Evolutionary conservation across 2,329 filamentous ascomycete species (phyloP).

Genomic region (Polytolypa hystricis): DNA sequence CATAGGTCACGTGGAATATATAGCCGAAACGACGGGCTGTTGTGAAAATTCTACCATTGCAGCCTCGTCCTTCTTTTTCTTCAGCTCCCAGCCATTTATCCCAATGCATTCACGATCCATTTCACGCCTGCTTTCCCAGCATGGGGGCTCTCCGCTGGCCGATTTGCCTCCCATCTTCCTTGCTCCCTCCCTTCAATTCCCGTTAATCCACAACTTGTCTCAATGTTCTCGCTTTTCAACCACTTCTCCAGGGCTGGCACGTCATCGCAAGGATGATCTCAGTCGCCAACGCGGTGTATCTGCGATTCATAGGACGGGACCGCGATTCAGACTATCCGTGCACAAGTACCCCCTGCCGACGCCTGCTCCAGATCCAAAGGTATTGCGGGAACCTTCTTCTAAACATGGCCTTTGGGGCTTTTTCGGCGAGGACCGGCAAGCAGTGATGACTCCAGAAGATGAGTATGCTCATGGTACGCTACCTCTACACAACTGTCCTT

Average conservation of each 20-base stretch:
- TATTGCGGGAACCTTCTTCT: slow-evolving; percentile 45
- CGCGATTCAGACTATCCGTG: slow-evolving; percentile 62
- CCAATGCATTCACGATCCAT: slow-evolving; percentile 29
- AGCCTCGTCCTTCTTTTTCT: too few relatives aligned
- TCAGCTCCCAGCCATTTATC: too few relatives aligned
- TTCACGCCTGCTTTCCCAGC: slow-evolving; percentile 23
- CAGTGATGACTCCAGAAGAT: slow-evolving; percentile 62
- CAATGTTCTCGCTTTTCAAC: slow-evolving; percentile 12
- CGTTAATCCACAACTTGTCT: slow-evolving; percentile 3
- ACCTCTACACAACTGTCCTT: background rate
- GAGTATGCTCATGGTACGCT: slow-evolving; percentile 54
- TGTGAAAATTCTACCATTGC: slow-evolving; percentile 7
- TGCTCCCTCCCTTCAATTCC: slow-evolving; percentile 23
- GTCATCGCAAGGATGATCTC: slow-evolving; percentile 55
- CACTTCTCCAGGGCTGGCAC: slow-evolving; percentile 27
- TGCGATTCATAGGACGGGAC: slow-evolving; percentile 65
- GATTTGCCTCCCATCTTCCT: slow-evolving; percentile 35
- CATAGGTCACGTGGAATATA: too few relatives aligned
- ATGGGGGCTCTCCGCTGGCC: slow-evolving; percentile 22
- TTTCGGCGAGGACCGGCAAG: slow-evolving; percentile 60
- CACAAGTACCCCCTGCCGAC: slow-evolving; percentile 60
- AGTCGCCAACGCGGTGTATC: slow-evolving; percentile 75
- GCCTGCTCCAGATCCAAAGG: slow-evolving; percentile 50
- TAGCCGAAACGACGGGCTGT: too few relatives aligned
- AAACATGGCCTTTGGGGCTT: slow-evolving; percentile 89